Percentiles rank a stretch among this genome's conserved stretches.
These are phyloP conservation scores for Escallonia rubra DNA, from an alignment of 129 eudicot species.

Conservation along the genomic window DNA sequence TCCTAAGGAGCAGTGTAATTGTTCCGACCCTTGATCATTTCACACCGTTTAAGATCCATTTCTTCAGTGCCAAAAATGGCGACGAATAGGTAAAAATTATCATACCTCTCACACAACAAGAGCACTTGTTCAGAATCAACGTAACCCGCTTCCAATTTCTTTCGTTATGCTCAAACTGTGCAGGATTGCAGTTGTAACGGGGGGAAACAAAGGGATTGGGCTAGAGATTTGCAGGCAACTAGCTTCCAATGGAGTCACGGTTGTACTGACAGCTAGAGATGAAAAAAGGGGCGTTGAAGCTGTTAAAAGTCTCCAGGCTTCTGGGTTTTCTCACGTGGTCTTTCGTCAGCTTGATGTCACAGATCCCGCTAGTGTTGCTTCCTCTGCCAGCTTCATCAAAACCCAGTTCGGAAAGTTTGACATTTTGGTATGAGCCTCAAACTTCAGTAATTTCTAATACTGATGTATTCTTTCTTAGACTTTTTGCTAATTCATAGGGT, in stretches of 20 bases:
- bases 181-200: slow-evolving; percentile 34
- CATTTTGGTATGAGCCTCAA: not conserved
- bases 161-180: too few relatives aligned
- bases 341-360: slow-evolving; percentile 18
- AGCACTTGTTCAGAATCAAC: too few relatives aligned
- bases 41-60: too few relatives aligned
- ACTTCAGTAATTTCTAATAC: too few relatives aligned
- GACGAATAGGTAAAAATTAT: too few relatives aligned
- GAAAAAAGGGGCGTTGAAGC: slow-evolving; percentile 24
- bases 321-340: slow-evolving; percentile 10
- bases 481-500: too few relatives aligned
- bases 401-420: slow-evolving; percentile 26
- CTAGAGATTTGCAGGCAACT: slow-evolving; percentile 24
- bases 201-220: slow-evolving; percentile 32
- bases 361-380: slow-evolving; percentile 18
- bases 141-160: too few relatives aligned
- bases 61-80: too few relatives aligned
- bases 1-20: too few relatives aligned
- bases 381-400: slow-evolving; percentile 22
- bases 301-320: slow-evolving; percentile 9
- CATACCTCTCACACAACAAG: too few relatives aligned
- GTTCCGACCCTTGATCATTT: too few relatives aligned
- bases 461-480: too few relatives aligned
- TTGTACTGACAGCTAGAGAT: slow-evolving; percentile 23
- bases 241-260: slow-evolving; percentile 18